A percentile compares a stretch with the other conserved stretches of the same genome.
Conservation (phyloP, 345 rosid species). For the Anastatica hierochuntica region DNA sequence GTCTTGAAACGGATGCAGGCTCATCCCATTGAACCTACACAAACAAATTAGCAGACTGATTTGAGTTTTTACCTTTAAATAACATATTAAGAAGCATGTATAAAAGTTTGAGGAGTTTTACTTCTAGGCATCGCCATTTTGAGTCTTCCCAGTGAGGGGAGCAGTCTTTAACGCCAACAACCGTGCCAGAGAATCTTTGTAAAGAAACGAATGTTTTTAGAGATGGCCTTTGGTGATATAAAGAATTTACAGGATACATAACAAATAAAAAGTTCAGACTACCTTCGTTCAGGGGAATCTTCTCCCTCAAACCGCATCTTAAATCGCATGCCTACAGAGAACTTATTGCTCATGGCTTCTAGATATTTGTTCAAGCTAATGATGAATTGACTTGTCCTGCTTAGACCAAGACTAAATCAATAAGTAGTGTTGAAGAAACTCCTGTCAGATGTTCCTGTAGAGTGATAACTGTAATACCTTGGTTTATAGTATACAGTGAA, state of each 20-base stretch:
- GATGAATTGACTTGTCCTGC: constrained; percentile 89
- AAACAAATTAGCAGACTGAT: neutral
- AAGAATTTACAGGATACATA: neutral
- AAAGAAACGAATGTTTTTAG: neutral
- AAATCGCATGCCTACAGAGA: constrained; percentile 71
- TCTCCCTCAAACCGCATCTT: constrained; percentile 92
- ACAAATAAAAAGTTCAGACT: constrained; percentile 6
- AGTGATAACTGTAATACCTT: constrained; percentile 36
- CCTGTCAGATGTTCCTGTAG: neutral
- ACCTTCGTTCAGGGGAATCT: constrained; percentile 91
- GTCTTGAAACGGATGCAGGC: constrained; percentile 67
- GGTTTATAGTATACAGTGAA: constrained; percentile 90
- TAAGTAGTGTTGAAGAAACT: constrained; percentile 7
- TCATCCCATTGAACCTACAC: constrained; percentile 94
- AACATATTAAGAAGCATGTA: constrained; percentile 9
- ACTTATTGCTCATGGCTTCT: constrained; percentile 50
- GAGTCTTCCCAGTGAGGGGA: constrained; percentile 76
- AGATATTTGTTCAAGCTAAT: constrained; percentile 67
- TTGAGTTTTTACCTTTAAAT: neutral
- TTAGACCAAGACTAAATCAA: constrained; percentile 7
- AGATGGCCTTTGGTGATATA: constrained; percentile 10
- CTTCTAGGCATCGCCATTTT: constrained; percentile 77
- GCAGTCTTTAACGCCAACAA: constrained; percentile 69
- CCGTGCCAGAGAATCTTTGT: constrained; percentile 78
- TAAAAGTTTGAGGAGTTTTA: constrained; percentile 21